Evolutionary conservation across 371 early-diverging fungal species (phyloP), one percentile per base, ranked within the genome.

Genomic region (Entomophthora muscae): DNA sequence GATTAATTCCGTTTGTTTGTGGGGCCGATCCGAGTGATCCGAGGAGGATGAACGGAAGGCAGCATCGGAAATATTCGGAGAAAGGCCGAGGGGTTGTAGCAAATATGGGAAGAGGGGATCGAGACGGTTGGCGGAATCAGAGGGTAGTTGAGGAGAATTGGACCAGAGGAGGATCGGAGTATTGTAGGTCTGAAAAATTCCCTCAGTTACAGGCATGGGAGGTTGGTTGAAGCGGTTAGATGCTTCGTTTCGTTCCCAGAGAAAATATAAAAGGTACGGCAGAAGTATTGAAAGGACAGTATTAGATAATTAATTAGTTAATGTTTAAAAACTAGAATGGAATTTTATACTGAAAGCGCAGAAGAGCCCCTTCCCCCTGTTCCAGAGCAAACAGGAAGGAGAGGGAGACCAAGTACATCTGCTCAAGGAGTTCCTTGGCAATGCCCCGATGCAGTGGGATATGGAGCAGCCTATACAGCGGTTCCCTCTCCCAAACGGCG

Each of bases 401-500:
- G 42, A 17, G 17, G 42, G 42, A 10, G 42, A 42, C 42, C 42
- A 5, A 17, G 42, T 42, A 17, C 17, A 17, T 42, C 42, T 42
- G 27, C 69, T 83, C 32, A 78, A 78, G 67, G 70, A 71, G 17
- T 84, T 83, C 66, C 67, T 84, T 54, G 71, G 74, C 7, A 82
- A 77, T 7, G 84, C 84, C 13, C 73, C 83, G 17, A 73, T 70
- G 22, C 71, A 77, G 55, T 85, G 84, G 84, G 73, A 79, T 56
- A 31, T 57, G 42, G 81, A 68, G 22, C 77, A 77, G 30, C 70
- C 75, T 5, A 77, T 91, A 53, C 75, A 82, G 29, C 80, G 82
- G 63, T 91, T 88, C 70, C 65, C 68, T 55, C 78, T 96, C 42
- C 86, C 88, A 1, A 86, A 82, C 53, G 92, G 91, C 33, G 96